Evolutionary conservation across 2,329 filamentous ascomycete species (phyloP).

Genomic region (Epichloe gansuensis): DNA sequence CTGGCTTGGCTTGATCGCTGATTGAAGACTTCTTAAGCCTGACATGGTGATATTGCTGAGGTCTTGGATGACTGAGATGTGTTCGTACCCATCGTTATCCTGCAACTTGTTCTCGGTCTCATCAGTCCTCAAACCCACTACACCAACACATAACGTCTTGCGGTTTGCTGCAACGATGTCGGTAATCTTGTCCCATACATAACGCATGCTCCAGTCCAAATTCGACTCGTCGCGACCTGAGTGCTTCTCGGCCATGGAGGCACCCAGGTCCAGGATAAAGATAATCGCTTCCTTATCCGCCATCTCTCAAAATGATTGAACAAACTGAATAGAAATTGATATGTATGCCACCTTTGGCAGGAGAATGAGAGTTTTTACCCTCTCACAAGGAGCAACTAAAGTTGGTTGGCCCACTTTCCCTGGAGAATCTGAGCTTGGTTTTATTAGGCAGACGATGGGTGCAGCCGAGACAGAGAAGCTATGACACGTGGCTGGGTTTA

Average conservation of each 20-base stretch:
- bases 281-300: conserved; percentile 86
- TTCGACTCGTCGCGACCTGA: conserved; percentile 64
- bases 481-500: conserved; percentile 4
- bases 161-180: conserved; percentile 56
- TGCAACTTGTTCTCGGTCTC: conserved; percentile 57
- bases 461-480: background rate
- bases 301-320: conserved; percentile 38
- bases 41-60: conserved; percentile 49
- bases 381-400: background rate
- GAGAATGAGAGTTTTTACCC: background rate
- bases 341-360: too few species aligned
- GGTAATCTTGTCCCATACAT: conserved; percentile 83
- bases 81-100: conserved; percentile 59
- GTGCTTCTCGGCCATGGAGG: conserved; percentile 64
- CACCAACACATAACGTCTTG: conserved; percentile 58
- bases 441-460: conserved; percentile 10
- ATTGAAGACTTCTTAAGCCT: conserved; percentile 52
- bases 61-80: conserved; percentile 70
- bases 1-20: conserved; percentile 51
- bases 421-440: background rate
- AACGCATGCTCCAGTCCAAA: conserved; percentile 79
- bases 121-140: conserved; percentile 74
- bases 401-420: conserved; percentile 1
- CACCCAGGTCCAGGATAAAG: conserved; percentile 80
- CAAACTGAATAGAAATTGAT: background rate